These are phyloP conservation scores for Botryotinia calthae DNA, from an alignment of 2,329 filamentous ascomycete genomes.

Conservation along the genomic window DNA sequence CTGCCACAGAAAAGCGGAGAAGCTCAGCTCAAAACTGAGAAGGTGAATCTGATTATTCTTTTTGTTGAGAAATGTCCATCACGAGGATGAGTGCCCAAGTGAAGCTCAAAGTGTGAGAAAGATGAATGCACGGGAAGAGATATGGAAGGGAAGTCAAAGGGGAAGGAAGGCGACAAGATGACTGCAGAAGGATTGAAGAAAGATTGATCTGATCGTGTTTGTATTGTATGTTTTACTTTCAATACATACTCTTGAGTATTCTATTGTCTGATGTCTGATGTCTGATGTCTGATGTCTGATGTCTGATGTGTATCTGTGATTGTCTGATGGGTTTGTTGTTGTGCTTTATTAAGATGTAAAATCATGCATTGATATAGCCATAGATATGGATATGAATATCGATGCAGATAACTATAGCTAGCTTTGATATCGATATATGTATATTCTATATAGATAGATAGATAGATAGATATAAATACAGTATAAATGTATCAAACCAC, in stretches of 20 bases:
- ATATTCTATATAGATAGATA: no score
- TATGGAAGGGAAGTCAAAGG: neutral
- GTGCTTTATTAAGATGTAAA: neutral
- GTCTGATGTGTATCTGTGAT: neutral
- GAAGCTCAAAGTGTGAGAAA: neutral
- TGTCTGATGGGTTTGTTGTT: neutral
- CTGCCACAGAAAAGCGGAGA: conserved; percentile 3
- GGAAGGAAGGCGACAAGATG: conserved; percentile 8
- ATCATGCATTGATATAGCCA: no score
- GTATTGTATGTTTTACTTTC: neutral
- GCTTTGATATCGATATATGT: no score
- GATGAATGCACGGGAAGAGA: neutral
- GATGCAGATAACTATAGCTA: no score
- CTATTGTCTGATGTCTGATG: neutral
- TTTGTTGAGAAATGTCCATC: neutral
- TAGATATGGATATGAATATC: neutral
- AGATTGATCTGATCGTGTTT: neutral
- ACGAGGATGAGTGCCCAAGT: neutral
- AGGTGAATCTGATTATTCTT: neutral
- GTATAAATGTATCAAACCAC: no score
- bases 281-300: neutral
- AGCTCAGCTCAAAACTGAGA: neutral
- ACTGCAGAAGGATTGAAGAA: neutral
- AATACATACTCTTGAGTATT: neutral
- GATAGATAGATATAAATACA: no score